Evolutionary conservation across 1,139 yeast genomes (phyloP).

Genomic region (Maudiozyma humilis): DNA sequence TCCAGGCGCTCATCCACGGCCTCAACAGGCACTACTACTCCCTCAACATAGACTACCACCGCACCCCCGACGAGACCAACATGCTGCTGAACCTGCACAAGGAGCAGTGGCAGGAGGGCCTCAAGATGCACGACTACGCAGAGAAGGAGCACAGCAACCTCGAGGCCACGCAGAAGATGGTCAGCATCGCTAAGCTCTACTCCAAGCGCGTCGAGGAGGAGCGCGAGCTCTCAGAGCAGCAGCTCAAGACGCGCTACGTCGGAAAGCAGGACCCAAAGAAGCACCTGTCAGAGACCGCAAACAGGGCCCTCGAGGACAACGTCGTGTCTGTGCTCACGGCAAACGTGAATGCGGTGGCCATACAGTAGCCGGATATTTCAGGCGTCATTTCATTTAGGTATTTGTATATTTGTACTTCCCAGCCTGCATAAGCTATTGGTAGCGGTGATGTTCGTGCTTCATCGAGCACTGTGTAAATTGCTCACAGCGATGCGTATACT

Average conservation of each 20-base stretch:
- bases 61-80: conserved; percentile 85
- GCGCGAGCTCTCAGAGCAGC: conserved; percentile 78
- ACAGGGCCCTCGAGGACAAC: conserved; percentile 77
- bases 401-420: too few species aligned
- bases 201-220: conserved; percentile 90
- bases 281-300: conserved; percentile 87
- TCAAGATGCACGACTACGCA: conserved; percentile 68
- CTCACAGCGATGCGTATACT: too few species aligned
- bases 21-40: conserved; percentile 95
- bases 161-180: conserved; percentile 70
- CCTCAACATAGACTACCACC: conserved; percentile 86
- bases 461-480: too few species aligned
- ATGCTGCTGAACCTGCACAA: conserved; percentile 93
- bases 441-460: not conserved
- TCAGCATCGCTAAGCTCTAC: conserved; percentile 82
- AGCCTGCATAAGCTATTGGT: too few species aligned
- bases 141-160: conserved; percentile 70
- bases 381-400: too few species aligned
- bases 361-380: conserved; percentile 37
- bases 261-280: conserved; percentile 99
- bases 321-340: conserved; percentile 81
- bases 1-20: conserved; percentile 95
- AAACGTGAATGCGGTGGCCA: conserved; percentile 79
- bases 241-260: conserved; percentile 87
- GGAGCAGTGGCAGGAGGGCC: conserved; percentile 92